These are phyloP conservation scores for Botrytis galanthina DNA, from an alignment of 2,329 filamentous ascomycete species.

Conservation along the genomic window DNA sequence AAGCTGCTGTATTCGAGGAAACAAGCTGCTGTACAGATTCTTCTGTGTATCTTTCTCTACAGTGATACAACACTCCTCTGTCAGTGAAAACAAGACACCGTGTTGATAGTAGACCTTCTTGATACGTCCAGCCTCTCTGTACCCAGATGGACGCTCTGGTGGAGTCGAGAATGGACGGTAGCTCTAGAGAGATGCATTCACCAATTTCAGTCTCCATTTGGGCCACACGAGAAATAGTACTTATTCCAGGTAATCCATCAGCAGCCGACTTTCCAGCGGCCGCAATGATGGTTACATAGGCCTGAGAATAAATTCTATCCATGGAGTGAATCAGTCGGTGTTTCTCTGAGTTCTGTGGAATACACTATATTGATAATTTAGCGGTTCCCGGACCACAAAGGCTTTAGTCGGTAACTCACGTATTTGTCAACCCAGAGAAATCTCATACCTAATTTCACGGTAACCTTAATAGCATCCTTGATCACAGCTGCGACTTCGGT, in stretches of 20 bases:
- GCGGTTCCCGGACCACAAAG: neutral
- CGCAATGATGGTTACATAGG: neutral
- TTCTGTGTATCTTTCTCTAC: neutral
- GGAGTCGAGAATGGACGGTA: neutral
- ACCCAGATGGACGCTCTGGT: neutral
- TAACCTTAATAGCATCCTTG: neutral
- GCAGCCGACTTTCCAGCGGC: neutral
- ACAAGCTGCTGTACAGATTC: neutral
- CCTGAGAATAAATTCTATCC: neutral
- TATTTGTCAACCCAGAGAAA: neutral
- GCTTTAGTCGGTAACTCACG: neutral
- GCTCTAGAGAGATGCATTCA: neutral
- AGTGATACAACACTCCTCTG: neutral
- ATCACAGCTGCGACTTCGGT: neutral
- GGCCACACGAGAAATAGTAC: neutral
- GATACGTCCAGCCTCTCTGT: neutral
- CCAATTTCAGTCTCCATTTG: neutral
- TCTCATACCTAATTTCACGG: neutral
- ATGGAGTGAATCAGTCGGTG: neutral
- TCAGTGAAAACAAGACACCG: neutral
- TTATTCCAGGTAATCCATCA: neutral
- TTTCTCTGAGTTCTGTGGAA: neutral
- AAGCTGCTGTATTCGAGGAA: neutral
- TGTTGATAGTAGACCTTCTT: neutral
- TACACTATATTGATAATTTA: neutral